Evolutionary conservation across 305 asterid genomes (phyloP).

Genomic region (Euphrasia arctica): DNA sequence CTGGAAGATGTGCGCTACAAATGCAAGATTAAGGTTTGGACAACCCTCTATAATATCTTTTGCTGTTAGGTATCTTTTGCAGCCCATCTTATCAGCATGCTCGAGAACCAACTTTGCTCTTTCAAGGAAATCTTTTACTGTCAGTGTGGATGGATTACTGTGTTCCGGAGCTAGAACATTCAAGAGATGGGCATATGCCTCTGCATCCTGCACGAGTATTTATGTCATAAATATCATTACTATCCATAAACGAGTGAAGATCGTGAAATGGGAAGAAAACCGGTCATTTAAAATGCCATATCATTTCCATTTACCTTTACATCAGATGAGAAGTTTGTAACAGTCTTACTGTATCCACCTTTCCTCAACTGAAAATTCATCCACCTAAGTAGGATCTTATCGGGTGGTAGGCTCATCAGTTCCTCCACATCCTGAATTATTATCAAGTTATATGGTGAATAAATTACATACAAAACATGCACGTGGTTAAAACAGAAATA

Average conservation of each 20-base stretch:
- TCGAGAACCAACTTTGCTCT: conserved; percentile 91
- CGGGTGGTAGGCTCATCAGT: conserved; percentile 83
- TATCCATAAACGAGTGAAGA: conserved; percentile 19
- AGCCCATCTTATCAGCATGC: conserved; percentile 97
- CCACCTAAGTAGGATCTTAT: conserved; percentile 87
- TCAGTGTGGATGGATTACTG: conserved; percentile 59
- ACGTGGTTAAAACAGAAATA: conserved; percentile 9
- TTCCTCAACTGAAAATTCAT: conserved; percentile 94
- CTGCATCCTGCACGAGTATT: conserved; percentile 68
- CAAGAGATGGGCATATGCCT: conserved; percentile 91
- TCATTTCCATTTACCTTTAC: conserved; percentile 59
- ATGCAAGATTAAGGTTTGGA: conserved; percentile 96
- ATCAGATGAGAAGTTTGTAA: conserved; percentile 91
- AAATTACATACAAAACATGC: conserved; percentile 6
- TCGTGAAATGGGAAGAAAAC: conserved; percentile 14
- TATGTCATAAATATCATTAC: conserved; percentile 19
- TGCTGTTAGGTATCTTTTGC: conserved; percentile 90
- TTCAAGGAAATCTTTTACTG: conserved; percentile 57
- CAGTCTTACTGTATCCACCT: conserved; percentile 66
- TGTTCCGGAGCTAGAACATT: conserved; percentile 93
- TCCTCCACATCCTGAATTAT: conserved; percentile 81
- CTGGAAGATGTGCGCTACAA: conserved; percentile 96
- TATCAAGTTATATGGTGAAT: conserved; percentile 23
- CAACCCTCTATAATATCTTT: conserved; percentile 95
- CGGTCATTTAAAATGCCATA: conserved; percentile 1